These are phyloP conservation scores for Pseudogymnoascus sp. DNA, from an alignment of 2,329 filamentous ascomycete genomes.

Conservation along the genomic window DNA sequence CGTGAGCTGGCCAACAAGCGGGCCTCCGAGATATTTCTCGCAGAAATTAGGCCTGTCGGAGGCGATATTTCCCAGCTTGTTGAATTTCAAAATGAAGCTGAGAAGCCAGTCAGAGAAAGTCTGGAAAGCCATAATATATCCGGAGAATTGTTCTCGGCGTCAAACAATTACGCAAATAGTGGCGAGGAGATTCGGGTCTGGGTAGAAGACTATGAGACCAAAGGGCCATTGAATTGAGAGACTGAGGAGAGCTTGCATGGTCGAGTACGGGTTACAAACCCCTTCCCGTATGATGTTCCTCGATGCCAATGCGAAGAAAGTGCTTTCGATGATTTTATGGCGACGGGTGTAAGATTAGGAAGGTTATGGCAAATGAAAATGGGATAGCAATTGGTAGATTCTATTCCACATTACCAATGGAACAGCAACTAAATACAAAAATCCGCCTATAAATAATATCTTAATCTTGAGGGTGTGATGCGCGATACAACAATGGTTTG, in stretches of 20 bases:
- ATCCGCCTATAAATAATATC: not conserved
- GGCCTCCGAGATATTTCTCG: not conserved
- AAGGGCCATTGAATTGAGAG: not conserved
- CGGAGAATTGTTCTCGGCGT: not conserved
- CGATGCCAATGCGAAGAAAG: not conserved
- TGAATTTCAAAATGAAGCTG: not conserved
- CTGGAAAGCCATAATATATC: not conserved
- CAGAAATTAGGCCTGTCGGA: not conserved
- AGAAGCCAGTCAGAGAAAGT: not conserved
- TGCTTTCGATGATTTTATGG: not conserved
- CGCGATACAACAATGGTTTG: not conserved
- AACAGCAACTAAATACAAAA: not conserved
- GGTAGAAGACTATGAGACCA: not conserved
- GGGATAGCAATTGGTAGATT: not conserved
- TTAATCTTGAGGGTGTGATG: not conserved
- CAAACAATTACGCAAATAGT: not conserved
- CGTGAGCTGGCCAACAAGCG: not conserved
- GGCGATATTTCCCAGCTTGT: not conserved
- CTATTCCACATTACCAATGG: not conserved
- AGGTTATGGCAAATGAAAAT: not conserved
- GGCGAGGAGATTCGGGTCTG: not conserved
- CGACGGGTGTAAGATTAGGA: not conserved
- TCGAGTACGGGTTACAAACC: not conserved
- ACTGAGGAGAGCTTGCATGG: not conserved
- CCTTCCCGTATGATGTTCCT: not conserved